Evolutionary conservation across 208 protist genomes (phyloP), one percentile per base, ranked within the genome.

Genomic region (Trypanosoma melophagium): DNA sequence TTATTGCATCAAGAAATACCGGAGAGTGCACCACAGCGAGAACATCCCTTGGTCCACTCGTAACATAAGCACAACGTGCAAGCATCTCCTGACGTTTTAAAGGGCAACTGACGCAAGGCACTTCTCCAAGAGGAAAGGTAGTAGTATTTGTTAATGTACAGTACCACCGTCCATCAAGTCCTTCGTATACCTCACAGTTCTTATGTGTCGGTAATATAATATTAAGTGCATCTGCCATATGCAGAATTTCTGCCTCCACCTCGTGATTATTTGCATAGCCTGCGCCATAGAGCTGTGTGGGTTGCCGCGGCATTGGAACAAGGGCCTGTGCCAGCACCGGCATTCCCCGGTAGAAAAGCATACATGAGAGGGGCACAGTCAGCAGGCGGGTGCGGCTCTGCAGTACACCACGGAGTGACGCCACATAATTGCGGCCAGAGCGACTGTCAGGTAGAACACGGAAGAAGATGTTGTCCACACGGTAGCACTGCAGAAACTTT

Each of bases 261-360:
- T 94, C 88, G 17, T 67, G 51, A 66, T 89, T 79, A 66, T 90
- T 84, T 56, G 60, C 74, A 25, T 77, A 88, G 63, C 81, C 61
- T 16, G 71, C 76, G 13, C 86, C 85, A 70, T 87, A 90, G 7
- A 94, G 76, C 22, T 84, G 75, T 50, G 74, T 77, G 10, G 86
- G 84, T 16, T 76, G 58, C 21, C 58, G 57, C 19, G 79, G 76
- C 84, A 95, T 92, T 4, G 89, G 89, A 49, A 92, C 81, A 14
- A 95, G 83, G 41, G 89, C 89, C 80, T 95, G 89, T 44, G 84
- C 89, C 35, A 95, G 74, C 28, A 95, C 81, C 8, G 89, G 89
- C 86, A 95, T 95, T 58, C 89, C 89, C 10, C 86, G 86, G 71
- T 87, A 95, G 66, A 86, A 89, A 54, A 95, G 84, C 83, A 95